Evolutionary conservation across 768 basidiomycete genomes (phyloP).

Genomic region (Candolleomyces aberdarensis): DNA sequence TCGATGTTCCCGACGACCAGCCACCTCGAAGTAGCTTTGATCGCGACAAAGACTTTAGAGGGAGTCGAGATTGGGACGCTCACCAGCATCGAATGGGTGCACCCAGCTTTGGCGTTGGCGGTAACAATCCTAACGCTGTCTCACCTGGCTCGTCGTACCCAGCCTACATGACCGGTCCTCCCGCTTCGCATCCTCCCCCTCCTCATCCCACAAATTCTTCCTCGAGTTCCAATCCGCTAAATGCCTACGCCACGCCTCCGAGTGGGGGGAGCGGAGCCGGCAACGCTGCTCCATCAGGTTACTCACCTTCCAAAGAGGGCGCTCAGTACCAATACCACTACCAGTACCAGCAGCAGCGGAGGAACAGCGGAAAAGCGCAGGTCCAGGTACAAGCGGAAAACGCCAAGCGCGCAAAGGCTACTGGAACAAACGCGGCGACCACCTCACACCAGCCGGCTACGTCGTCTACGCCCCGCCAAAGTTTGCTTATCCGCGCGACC

Average conservation of each 20-base stretch:
- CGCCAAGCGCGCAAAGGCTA: constrained; percentile 46
- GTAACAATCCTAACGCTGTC: background rate
- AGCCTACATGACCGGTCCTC: background rate
- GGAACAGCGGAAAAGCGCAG: background rate
- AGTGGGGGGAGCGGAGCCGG: background rate
- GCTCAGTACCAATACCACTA: constrained; percentile 2
- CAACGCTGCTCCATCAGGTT: background rate
- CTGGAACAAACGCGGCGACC: constrained; percentile 79
- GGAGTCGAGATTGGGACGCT: background rate
- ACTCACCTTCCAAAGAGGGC: background rate
- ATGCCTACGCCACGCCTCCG: background rate
- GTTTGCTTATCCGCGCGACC: constrained; percentile 56
- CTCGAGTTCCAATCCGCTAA: background rate
- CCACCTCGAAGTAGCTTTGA: background rate
- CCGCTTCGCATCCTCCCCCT: background rate
- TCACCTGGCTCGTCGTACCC: background rate
- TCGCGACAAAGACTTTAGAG: background rate
- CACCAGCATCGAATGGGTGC: background rate
- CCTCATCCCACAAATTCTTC: background rate
- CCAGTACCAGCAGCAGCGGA: background rate
- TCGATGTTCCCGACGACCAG: background rate
- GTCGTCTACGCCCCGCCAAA: constrained; percentile 65
- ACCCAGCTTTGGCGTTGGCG: background rate
- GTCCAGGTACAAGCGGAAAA: background rate
- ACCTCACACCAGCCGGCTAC: constrained; percentile 51